These are phyloP conservation scores for Rhizopogon rudus DNA, from an alignment of 768 basidiomycete genomes.

Conservation along the genomic window DNA sequence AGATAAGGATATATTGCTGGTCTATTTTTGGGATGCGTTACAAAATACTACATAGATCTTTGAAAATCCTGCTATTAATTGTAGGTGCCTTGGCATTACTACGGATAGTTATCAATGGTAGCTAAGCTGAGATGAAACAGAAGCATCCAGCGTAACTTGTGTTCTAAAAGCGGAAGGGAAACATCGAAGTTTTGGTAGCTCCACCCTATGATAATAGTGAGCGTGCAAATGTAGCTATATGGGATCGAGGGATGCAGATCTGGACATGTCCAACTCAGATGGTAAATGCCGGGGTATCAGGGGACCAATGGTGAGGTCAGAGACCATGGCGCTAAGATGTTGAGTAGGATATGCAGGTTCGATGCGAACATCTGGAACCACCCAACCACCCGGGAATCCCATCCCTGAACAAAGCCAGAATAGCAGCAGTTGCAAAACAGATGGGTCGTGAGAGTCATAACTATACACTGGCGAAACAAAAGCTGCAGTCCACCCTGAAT, in stretches of 20 bases:
- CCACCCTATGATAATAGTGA: not conserved
- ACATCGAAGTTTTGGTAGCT: not conserved
- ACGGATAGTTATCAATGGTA: not conserved
- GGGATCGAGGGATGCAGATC: not conserved
- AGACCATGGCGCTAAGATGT: slow-evolving; percentile 20
- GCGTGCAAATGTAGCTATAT: not conserved
- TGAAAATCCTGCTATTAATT: not conserved
- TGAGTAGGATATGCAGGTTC: slow-evolving; percentile 17
- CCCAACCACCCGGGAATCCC: slow-evolving; percentile 29
- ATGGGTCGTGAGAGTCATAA: slow-evolving; percentile 37
- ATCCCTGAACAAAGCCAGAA: slow-evolving; percentile 57
- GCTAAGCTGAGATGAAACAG: not conserved
- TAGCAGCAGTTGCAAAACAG: slow-evolving; percentile 44
- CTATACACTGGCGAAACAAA: slow-evolving; percentile 45
- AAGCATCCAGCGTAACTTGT: not conserved
- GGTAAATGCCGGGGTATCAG: not conserved
- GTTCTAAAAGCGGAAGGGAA: not conserved
- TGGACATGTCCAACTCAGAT: not conserved
- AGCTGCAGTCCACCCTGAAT: slow-evolving; percentile 47
- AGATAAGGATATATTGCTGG: not conserved
- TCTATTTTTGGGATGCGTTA: slow-evolving; percentile 1
- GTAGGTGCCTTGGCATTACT: slow-evolving; percentile 1
- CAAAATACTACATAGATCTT: not conserved
- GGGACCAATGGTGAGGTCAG: slow-evolving; percentile 12
- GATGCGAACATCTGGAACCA: slow-evolving; percentile 18